Percentiles rank a stretch among this genome's conserved stretches.
These are phyloP conservation scores for Apiospora phragmitis DNA, from an alignment of 2,329 filamentous ascomycete genomes.

Conservation along the genomic window DNA sequence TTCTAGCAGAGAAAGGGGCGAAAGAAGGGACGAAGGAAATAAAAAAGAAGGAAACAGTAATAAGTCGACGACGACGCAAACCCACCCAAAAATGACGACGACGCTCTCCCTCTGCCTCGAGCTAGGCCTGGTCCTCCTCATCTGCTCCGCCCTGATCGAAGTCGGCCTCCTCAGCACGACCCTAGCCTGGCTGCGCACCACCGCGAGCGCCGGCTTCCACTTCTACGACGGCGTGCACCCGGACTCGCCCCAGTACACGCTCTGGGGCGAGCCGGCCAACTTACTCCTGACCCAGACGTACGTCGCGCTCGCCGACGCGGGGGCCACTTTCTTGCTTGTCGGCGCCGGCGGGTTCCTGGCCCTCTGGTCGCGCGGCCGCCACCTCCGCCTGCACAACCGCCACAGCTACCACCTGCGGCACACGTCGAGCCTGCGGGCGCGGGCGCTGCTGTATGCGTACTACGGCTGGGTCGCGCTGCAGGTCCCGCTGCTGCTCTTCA, in stretches of 20 bases:
- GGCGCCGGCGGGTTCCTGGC: slow-evolving; percentile 33
- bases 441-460: slow-evolving; percentile 26
- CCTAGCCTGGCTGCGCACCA: slow-evolving; percentile 38
- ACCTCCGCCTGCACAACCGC: slow-evolving; percentile 9
- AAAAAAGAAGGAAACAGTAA: background rate
- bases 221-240: slow-evolving; percentile 24
- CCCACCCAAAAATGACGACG: background rate
- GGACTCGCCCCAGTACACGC: slow-evolving; percentile 16
- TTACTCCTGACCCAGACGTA: slow-evolving; percentile 42
- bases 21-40: background rate
- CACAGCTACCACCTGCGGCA: background rate
- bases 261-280: slow-evolving; percentile 32
- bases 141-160: slow-evolving; percentile 39
- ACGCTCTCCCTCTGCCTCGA: slow-evolving; percentile 20
- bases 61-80: background rate
- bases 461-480: slow-evolving; percentile 36
- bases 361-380: slow-evolving; percentile 29
- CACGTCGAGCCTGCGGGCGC: background rate
- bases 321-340: slow-evolving; percentile 36
- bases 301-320: slow-evolving; percentile 40
- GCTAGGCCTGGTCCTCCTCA: slow-evolving; percentile 32
- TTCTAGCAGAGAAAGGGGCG: background rate
- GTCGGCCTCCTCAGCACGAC: slow-evolving; percentile 39
- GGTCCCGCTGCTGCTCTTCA: slow-evolving; percentile 37
- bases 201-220: slow-evolving; percentile 28